Conservation (phyloP, 371 early-diverging fungal species). For the Mortierella polycephala region DNA sequence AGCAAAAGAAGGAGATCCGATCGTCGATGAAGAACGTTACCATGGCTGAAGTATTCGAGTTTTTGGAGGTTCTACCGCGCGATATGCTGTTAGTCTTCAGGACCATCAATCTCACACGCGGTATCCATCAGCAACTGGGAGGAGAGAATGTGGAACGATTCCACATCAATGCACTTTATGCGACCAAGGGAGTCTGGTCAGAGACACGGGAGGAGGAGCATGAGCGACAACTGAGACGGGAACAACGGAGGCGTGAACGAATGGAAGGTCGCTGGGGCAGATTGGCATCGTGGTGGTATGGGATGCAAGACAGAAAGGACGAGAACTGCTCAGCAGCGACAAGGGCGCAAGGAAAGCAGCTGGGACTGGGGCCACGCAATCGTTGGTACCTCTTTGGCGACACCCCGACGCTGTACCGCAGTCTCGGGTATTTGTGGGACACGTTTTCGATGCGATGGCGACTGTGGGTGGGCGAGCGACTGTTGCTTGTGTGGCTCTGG, state of each 20-base stretch:
- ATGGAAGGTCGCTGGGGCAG: slow-evolving; percentile 39
- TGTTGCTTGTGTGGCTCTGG: slow-evolving; percentile 44
- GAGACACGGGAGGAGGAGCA: slow-evolving; percentile 55
- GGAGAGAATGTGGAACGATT: slow-evolving; percentile 57
- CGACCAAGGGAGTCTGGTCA: slow-evolving; percentile 58
- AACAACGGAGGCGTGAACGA: slow-evolving; percentile 27
- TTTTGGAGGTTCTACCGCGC: slow-evolving; percentile 57
- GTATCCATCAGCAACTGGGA: slow-evolving; percentile 58
- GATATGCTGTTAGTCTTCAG: slow-evolving; percentile 60
- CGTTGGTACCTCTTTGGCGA: slow-evolving; percentile 57
- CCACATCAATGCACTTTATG: slow-evolving; percentile 55
- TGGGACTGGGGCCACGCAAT: slow-evolving; percentile 43
- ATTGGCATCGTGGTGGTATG: slow-evolving; percentile 49
- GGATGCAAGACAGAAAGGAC: slow-evolving; percentile 29
- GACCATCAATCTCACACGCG: slow-evolving; percentile 56
- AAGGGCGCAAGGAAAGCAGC: slow-evolving; percentile 29
- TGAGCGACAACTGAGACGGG: slow-evolving; percentile 22
- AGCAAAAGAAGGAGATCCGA: slow-evolving; percentile 32
- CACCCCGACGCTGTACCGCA: slow-evolving; percentile 50
- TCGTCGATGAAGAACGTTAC: slow-evolving; percentile 52
- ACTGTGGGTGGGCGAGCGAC: slow-evolving; percentile 36
- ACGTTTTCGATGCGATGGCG: slow-evolving; percentile 47
- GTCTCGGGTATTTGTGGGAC: slow-evolving; percentile 39
- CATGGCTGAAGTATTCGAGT: slow-evolving; percentile 56
- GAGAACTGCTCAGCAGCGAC: slow-evolving; percentile 45